Conservation (phyloP, 2,329 filamentous ascomycete species). For the Neonectria faginata region DNA sequence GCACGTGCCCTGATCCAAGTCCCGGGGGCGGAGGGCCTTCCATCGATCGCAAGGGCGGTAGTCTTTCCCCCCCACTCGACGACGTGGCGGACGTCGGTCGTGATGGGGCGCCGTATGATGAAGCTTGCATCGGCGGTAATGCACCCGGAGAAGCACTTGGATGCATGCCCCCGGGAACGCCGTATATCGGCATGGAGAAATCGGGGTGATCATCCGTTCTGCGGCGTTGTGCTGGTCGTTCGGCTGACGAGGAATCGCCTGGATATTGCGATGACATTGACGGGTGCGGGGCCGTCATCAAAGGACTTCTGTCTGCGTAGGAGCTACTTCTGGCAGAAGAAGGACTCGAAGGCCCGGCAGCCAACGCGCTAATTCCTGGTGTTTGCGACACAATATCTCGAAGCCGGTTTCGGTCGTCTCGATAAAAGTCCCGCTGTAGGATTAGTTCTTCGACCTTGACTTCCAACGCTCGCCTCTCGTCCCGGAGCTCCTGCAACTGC, state of each 20-base stretch:
- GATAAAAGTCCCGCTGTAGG: conserved; percentile 79
- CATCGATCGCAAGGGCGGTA: conserved; percentile 62
- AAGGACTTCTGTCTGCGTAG: conserved; percentile 54
- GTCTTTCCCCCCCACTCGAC: conserved; percentile 55
- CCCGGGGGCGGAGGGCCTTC: conserved; percentile 50
- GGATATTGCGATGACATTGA: conserved; percentile 51
- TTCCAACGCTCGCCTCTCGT: conserved; percentile 74
- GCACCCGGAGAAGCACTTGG: conserved; percentile 50
- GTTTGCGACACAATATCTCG: conserved; percentile 73
- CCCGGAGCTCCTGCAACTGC: conserved; percentile 76
- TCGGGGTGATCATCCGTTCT: conserved; percentile 62
- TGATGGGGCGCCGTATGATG: conserved; percentile 52
- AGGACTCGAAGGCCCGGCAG: conserved; percentile 66
- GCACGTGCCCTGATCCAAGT: conserved; percentile 43
- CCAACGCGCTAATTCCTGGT: conserved; percentile 66
- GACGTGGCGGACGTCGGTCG: conserved; percentile 55
- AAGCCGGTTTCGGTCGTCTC: conserved; percentile 77
- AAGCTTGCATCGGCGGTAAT: conserved; percentile 57
- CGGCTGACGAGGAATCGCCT: conserved; percentile 57
- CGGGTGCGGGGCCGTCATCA: conserved; percentile 44
- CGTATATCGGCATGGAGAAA: conserved; percentile 55
- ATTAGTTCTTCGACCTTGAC: conserved; percentile 64
- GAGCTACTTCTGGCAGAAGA: conserved; percentile 52
- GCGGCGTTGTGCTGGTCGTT: conserved; percentile 60
- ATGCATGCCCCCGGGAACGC: conserved; percentile 45